These are phyloP conservation scores for Diaporthe velutina DNA, from an alignment of 2,329 filamentous ascomycete genomes.

Conservation along the genomic window DNA sequence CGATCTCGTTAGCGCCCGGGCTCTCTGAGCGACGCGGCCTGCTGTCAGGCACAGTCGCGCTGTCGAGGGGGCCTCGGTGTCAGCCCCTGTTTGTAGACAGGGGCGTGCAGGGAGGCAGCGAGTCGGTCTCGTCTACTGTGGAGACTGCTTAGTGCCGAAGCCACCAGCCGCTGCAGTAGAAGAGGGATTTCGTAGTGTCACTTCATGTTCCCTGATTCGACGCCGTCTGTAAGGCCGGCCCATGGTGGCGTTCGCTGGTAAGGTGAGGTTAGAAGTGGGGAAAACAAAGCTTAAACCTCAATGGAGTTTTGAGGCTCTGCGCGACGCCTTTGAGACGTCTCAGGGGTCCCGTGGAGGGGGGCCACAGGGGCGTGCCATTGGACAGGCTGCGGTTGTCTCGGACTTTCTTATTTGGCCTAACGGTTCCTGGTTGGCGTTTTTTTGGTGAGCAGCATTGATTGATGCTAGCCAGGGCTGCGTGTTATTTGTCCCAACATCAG, in stretches of 20 bases:
- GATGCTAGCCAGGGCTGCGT: not conserved
- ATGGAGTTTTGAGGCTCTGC: slow-evolving; percentile 37
- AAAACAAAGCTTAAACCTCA: not conserved
- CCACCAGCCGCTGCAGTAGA: not conserved
- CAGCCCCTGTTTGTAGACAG: slow-evolving; percentile 23
- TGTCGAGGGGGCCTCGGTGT: not conserved
- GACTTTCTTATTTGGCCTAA: not conserved
- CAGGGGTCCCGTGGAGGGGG: slow-evolving; percentile 34
- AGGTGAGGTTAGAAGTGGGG: not conserved
- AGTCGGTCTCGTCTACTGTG: not conserved
- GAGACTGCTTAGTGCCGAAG: not conserved
- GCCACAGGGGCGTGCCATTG: slow-evolving; percentile 26
- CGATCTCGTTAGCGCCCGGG: not conserved
- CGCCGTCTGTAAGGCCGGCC: not conserved
- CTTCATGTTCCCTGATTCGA: not conserved
- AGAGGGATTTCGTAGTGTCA: no score
- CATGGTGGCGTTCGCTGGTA: not conserved
- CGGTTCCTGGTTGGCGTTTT: not conserved
- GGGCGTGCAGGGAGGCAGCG: not conserved
- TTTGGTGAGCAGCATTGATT: not conserved
- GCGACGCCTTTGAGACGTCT: slow-evolving; percentile 40
- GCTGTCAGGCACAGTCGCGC: slow-evolving; percentile 1
- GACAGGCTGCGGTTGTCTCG: not conserved
- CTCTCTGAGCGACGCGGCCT: not conserved
- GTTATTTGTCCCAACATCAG: slow-evolving; percentile 2